Evolutionary conservation across 768 basidiomycete genomes (phyloP).

Genomic region (Serendipita sp.): DNA sequence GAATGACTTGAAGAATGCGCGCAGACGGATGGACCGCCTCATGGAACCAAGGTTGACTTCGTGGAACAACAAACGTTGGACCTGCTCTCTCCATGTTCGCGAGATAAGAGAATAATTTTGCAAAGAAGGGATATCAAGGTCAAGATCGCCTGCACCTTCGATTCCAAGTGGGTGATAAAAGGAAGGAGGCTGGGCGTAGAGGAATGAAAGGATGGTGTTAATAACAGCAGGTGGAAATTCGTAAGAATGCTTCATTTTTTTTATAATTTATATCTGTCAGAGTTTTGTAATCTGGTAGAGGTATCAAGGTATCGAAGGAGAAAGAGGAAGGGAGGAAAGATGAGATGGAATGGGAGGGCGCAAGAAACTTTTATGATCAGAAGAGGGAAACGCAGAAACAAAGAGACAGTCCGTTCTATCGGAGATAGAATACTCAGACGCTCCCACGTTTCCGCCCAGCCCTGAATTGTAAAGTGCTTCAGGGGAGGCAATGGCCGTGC

Average conservation of each 20-base stretch:
- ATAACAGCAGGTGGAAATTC: not conserved
- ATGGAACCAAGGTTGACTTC: not conserved
- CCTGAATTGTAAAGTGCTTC: no score
- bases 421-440: no score
- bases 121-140: slow-evolving; percentile 1
- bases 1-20: not conserved
- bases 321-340: no score
- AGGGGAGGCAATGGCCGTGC: no score
- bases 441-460: no score
- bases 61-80: not conserved
- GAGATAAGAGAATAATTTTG: not conserved
- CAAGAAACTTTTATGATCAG: no score
- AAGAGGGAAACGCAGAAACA: no score
- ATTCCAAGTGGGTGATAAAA: not conserved
- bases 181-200: not conserved
- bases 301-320: no score
- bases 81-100: not conserved
- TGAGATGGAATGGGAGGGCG: no score
- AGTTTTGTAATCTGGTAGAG: not conserved
- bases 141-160: not conserved
- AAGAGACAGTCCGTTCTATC: no score
- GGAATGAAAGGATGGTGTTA: not conserved
- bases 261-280: not conserved
- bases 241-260: not conserved
- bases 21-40: not conserved